These are phyloP conservation scores for Fusarium buxicola DNA, from an alignment of 2,329 filamentous ascomycete genomes.

Conservation along the genomic window DNA sequence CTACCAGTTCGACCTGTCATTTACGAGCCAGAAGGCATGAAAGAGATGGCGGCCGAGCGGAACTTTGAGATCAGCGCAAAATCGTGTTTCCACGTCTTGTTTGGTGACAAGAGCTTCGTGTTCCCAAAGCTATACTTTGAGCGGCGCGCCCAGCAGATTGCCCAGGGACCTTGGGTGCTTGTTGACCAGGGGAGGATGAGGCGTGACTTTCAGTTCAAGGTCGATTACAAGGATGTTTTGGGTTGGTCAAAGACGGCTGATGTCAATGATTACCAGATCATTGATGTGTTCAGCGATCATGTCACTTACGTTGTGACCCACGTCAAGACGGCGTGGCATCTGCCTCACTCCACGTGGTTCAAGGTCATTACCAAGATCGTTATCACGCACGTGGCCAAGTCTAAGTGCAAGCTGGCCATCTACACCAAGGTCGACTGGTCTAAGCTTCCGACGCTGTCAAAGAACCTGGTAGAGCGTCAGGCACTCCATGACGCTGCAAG, in stretches of 20 bases:
- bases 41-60: conserved; percentile 78
- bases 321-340: conserved; percentile 79
- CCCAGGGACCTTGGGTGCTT: conserved; percentile 86
- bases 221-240: conserved; percentile 74
- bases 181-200: conserved; percentile 77
- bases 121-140: conserved; percentile 93
- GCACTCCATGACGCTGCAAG: conserved; percentile 80
- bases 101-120: conserved; percentile 94
- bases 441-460: conserved; percentile 70
- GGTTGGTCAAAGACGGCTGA: conserved; percentile 70
- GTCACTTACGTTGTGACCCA: conserved; percentile 74
- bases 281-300: conserved; percentile 85
- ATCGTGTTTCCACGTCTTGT: conserved; percentile 93
- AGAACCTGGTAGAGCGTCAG: conserved; percentile 72
- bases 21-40: conserved; percentile 87
- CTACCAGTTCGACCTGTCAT: conserved; percentile 83
- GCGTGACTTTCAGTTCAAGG: conserved; percentile 84
- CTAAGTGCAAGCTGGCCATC: conserved; percentile 89
- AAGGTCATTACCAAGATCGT: conserved; percentile 89
- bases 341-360: conserved; percentile 84
- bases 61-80: conserved; percentile 94
- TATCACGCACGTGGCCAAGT: conserved; percentile 93
- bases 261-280: conserved; percentile 85
- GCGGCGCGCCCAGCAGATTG: conserved; percentile 80
- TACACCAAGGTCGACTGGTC: conserved; percentile 92